Evolutionary conservation across 2,329 filamentous ascomycete genomes (phyloP).

Genomic region (Zasmidium cellare): DNA sequence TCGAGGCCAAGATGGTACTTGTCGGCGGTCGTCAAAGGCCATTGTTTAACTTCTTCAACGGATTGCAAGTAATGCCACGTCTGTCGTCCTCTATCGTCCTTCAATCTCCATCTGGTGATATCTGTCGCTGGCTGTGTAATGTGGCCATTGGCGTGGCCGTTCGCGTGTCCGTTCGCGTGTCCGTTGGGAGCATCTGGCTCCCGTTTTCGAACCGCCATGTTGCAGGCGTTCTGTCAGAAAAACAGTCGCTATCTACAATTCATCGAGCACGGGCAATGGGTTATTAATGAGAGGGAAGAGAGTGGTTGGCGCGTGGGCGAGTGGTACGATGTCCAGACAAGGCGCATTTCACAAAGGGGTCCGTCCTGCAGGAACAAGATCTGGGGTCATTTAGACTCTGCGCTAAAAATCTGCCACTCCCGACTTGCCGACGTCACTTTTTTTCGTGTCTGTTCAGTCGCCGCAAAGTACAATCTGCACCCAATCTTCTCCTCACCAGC

Average conservation of each 20-base stretch:
- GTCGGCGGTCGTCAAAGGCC: constrained; percentile 88
- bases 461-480: no score
- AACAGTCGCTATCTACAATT: not conserved
- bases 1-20: constrained; percentile 83
- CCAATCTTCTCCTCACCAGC: no score
- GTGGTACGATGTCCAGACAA: not conserved
- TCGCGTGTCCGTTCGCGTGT: constrained; percentile 10
- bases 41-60: constrained; percentile 68
- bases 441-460: not conserved
- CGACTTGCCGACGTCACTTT: not conserved
- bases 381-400: not conserved
- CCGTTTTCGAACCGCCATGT: constrained; percentile 12
- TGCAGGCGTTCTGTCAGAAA: not conserved
- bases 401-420: not conserved
- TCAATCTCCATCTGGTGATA: constrained; percentile 77
- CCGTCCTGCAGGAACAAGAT: not conserved
- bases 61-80: constrained; percentile 89
- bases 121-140: constrained; percentile 59
- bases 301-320: not conserved
- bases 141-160: constrained; percentile 22
- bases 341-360: not conserved
- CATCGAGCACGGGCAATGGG: not conserved
- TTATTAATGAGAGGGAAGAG: not conserved
- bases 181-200: constrained; percentile 3
- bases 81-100: constrained; percentile 79